Base-by-base conservation (phyloP, 1,284 basidiomycete genomes). In the Trichosporon sp. region DNA sequence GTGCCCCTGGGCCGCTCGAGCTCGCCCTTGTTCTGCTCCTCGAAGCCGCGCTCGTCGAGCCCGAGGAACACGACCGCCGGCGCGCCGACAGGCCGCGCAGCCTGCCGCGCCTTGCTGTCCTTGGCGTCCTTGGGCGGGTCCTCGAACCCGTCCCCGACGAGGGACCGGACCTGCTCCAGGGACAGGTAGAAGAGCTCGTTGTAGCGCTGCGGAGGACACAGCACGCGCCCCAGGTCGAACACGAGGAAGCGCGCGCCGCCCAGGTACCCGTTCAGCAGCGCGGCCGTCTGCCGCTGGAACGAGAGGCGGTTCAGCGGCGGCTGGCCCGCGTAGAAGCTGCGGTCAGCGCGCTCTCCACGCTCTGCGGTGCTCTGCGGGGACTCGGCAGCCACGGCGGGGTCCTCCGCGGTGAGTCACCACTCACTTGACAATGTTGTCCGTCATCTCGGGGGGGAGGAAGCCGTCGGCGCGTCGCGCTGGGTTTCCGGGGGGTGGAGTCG, bases 261-360 rank as follows among this genome's bases (percentile, higher is more conserved):
- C 38, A 90, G 83, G 75, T 92, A 85, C 13, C 88, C 85, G 73
- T 91, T 92, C 58, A 95, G 85, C 79, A 92, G 91, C 4, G 86
- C 79, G 21, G 88, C 86, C 6, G 90, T 91, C 21, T 89, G 84
- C 31, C 93, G 87, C 68, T 94, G 86, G 90, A 93, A 96, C 0
- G 92, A 90, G 29, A 95, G 86, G 38, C 93, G 89, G 81, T 95
- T 96, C 47, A 95, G 85, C 18, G 92, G 91, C 15, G 83, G 83
- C 68, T 90, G 91, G 64, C 92, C 92, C 64, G 88, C 86, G 76
- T 90, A 88, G 84, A 89, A 89, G 80, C 91, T 91, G 72, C 25
- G 29, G 56, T 66, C 5, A 13, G 44, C 27, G 23, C 7, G 8
- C 23, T 35, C 42, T 63, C 44, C 27, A 29, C 34, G 34, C n/a